Percentiles rank a stretch among this genome's conserved stretches.
These are phyloP conservation scores for Lachancea fermentati DNA, from an alignment of 805 yeast genomes.

Conservation along the genomic window DNA sequence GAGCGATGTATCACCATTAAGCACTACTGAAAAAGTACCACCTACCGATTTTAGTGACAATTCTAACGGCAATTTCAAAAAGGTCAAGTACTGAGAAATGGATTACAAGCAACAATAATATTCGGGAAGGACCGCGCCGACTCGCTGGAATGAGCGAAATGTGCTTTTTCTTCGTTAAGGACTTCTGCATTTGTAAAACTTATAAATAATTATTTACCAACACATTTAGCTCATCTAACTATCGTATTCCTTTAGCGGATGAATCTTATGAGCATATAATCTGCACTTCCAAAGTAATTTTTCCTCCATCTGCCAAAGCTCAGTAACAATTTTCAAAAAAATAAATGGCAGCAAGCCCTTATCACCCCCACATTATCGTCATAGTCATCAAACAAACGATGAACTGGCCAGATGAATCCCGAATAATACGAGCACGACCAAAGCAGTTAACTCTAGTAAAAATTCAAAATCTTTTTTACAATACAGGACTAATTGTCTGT, in stretches of 20 bases:
- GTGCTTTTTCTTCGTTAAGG: no score
- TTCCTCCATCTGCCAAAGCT: no score
- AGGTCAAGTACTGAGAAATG: not conserved
- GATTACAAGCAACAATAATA: not conserved
- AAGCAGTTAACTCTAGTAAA: conserved; percentile 17
- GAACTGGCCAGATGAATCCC: conserved; percentile 25
- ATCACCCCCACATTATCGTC: not conserved
- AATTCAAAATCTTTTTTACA: conserved; percentile 28
- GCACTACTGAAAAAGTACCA: conserved; percentile 4
- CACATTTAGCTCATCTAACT: no score
- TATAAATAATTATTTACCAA: no score
- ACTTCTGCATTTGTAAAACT: no score
- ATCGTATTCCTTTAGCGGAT: no score
- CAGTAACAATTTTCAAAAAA: not conserved
- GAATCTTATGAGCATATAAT: no score
- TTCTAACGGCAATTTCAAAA: not conserved
- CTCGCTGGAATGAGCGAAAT: no score
- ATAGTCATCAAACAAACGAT: not conserved
- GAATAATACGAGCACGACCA: conserved; percentile 18
- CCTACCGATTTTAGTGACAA: not conserved
- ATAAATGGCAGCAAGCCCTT: no score
- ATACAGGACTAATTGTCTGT: conserved; percentile 24
- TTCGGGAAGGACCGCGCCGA: no score
- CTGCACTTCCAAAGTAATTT: no score
- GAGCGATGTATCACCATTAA: conserved; percentile 10